These are phyloP conservation scores for Eimeria maxima DNA, from an alignment of 169 alveolate genomes.

Conservation along the genomic window DNA sequence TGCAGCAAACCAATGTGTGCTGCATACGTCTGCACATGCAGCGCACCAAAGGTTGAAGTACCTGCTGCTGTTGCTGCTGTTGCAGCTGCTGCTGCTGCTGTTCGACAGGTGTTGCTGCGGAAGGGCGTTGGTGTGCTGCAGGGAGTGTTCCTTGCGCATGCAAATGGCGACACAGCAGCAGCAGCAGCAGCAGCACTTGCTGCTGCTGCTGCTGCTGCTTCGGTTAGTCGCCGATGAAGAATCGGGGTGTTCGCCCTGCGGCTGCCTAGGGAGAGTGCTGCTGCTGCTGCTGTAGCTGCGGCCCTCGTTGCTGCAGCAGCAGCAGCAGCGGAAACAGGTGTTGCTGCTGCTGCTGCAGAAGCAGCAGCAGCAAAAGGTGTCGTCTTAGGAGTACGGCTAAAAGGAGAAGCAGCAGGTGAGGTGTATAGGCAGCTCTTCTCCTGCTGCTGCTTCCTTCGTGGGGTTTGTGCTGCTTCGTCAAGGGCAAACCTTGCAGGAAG, in stretches of 20 bases:
- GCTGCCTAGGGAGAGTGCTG: slow-evolving; percentile 64
- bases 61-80: slow-evolving; percentile 65
- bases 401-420: slow-evolving; percentile 55
- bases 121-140: slow-evolving; percentile 14
- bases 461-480: neutral
- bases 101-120: slow-evolving; percentile 42
- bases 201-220: slow-evolving; percentile 78
- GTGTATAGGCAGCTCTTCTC: slow-evolving; percentile 20
- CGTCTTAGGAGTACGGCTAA: neutral
- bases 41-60: slow-evolving; percentile 20
- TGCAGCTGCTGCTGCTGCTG: slow-evolving; percentile 59
- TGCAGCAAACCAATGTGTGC: slow-evolving; percentile 46
- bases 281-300: slow-evolving; percentile 38
- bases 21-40: slow-evolving; percentile 55
- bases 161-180: slow-evolving; percentile 68
- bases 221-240: slow-evolving; percentile 60
- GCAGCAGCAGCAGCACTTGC: slow-evolving; percentile 52
- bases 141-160: slow-evolving; percentile 22
- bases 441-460: neutral
- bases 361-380: slow-evolving; percentile 34
- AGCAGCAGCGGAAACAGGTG: slow-evolving; percentile 30
- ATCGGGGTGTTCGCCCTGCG: slow-evolving; percentile 65
- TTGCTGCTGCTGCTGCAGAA: slow-evolving; percentile 37
- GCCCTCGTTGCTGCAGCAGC: slow-evolving; percentile 22
- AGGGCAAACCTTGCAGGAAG: neutral